phyloP scores from a whole-genome alignment of 2,329 filamentous ascomycete species.

The Tolypocladium nubicola region DNA sequence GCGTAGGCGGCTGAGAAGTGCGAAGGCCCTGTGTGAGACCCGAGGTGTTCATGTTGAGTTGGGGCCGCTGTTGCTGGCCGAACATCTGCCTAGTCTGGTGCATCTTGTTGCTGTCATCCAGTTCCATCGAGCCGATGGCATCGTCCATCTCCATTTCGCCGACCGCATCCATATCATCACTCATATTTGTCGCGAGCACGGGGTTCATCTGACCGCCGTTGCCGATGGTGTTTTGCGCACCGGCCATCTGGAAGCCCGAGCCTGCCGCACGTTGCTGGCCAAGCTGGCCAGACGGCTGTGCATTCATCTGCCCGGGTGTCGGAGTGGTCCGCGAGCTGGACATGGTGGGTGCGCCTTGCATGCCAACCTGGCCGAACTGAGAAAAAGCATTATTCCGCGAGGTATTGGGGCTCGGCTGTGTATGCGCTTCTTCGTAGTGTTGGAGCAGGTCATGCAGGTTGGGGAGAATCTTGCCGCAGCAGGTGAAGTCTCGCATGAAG shows the following conservation, averaged over 20 bases:
- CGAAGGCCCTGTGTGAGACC: constrained; percentile 68
- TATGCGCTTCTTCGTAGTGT: constrained; percentile 94
- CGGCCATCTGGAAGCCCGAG: constrained; percentile 27
- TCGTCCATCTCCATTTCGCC: constrained; percentile 98
- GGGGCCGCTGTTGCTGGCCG: constrained; percentile 52
- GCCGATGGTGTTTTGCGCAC: constrained; percentile 14
- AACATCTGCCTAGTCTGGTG: constrained; percentile 62
- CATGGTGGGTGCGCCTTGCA: constrained; percentile 20
- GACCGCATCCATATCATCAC: constrained; percentile 68
- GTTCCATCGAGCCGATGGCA: constrained; percentile 54
- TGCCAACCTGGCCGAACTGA: constrained; percentile 25
- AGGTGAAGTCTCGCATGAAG: constrained; percentile 95
- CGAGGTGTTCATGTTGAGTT: constrained; percentile 72
- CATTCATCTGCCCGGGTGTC: constrained; percentile 16
- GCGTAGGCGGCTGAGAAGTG: constrained; percentile 78
- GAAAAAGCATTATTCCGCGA: constrained; percentile 29
- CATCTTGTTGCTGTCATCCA: constrained; percentile 52
- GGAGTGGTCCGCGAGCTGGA: constrained; percentile 21
- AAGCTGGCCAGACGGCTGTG: constrained; percentile 18
- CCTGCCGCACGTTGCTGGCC: constrained; percentile 21
- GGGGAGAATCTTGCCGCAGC: constrained; percentile 80
- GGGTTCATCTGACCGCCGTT: constrained; percentile 28
- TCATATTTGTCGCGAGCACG: constrained; percentile 27
- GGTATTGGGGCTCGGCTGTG: constrained; percentile 46
- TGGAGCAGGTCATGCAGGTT: constrained; percentile 91